Conservation (phyloP, 345 rosid genomes). For the Lumnitzera racemosa region DNA sequence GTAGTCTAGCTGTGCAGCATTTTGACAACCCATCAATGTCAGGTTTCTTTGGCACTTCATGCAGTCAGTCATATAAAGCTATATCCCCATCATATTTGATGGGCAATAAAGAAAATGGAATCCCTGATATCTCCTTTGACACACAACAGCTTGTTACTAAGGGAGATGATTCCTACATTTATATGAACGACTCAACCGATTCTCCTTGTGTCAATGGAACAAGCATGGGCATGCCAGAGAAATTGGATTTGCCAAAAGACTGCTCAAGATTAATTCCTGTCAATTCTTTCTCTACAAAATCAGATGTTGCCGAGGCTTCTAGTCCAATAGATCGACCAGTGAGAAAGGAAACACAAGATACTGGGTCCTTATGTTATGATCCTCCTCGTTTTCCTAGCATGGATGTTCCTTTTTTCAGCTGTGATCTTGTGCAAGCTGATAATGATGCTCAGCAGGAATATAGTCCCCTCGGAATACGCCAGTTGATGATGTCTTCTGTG, state of each 20-base stretch:
- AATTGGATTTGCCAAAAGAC: slow-evolving; percentile 43
- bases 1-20: background rate
- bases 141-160: slow-evolving; percentile 30
- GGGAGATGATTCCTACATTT: slow-evolving; percentile 37
- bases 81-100: slow-evolving; percentile 26
- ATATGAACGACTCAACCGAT: slow-evolving; percentile 31
- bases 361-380: slow-evolving; percentile 82
- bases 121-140: slow-evolving; percentile 28
- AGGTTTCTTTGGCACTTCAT: slow-evolving; percentile 35
- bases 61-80: slow-evolving; percentile 31
- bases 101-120: slow-evolving; percentile 35
- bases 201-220: slow-evolving; percentile 32
- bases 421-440: slow-evolving; percentile 83
- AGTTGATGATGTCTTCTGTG: slow-evolving; percentile 82
- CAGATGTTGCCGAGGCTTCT: slow-evolving; percentile 29
- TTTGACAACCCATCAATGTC: slow-evolving; percentile 29
- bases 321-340: slow-evolving; percentile 28
- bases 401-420: slow-evolving; percentile 90
- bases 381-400: slow-evolving; percentile 97
- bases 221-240: slow-evolving; percentile 33
- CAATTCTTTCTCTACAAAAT: slow-evolving; percentile 40
- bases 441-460: slow-evolving; percentile 82
- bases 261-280: slow-evolving; percentile 56
- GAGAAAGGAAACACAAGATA: slow-evolving; percentile 33
- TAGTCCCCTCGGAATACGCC: slow-evolving; percentile 98